Evolutionary conservation across 805 yeast species (phyloP), one percentile per base, ranked within the genome.

Genomic region (Candida patagonica): DNA sequence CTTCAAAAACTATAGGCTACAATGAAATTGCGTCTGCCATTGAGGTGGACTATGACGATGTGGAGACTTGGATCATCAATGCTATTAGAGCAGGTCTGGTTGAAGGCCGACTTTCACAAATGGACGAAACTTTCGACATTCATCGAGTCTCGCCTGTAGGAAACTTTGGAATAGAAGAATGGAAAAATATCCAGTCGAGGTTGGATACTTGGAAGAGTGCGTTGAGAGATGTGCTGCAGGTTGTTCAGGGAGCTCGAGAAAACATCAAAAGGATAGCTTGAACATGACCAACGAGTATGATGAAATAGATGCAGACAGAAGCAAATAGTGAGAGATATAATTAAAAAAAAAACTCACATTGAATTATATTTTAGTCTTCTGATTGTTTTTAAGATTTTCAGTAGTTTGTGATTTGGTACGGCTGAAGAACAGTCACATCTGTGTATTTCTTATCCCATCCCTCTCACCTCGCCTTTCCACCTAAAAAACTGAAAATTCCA

Each of bases 81-180:
- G 62, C 66, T 23, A 61, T 65, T 44, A 58, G 65, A 41, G 64
- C 66, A 2, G 66, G 65, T 5, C 58, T 66, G 13, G 49, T 66
- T 19, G 57, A 60, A 48, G 71, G 71, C 44, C 60, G 68, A 41
- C 57, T 66, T 56, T 56, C 62, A 43, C 71, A 66, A 53, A 53
- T 63, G 26, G 52, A 53, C 33, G 47, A 55, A 45, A 46, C 45
- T 35, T 61, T 66, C 44, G 48, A 50, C 36, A 52, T 67, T 16
- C 68, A 64, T 52, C 46, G 61, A 19, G 61, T 62, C 24, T 42
- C 53, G 15, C 48, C 56, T 12, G 50, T 63, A 15, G 67, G 70
- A 17, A 52, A 55, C 19, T 55, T 66, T 39, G 59, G 56, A n/a
- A 41, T 39, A 25, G 54, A 51, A 39, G 61, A 66, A 41, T 66